Evolutionary conservation across 805 yeast genomes (phyloP).

Genomic region (Saccharomyces eubayanus): DNA sequence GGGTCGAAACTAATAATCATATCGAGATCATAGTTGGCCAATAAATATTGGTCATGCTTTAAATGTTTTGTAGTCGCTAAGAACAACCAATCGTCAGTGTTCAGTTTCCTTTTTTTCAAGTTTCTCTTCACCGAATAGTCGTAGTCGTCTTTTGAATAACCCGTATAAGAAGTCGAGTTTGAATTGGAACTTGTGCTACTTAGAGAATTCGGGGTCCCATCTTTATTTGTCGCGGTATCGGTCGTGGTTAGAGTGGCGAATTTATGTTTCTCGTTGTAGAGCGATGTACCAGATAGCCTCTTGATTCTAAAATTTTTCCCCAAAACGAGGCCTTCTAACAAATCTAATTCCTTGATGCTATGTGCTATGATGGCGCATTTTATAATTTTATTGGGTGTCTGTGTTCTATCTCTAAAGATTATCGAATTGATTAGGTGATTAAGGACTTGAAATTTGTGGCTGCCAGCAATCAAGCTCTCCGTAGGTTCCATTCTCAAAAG

Average conservation of each 20-base stretch:
- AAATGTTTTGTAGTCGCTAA: constrained; percentile 41
- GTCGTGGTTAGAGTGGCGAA: constrained; percentile 2
- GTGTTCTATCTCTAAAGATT: constrained; percentile 11
- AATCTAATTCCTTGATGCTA: constrained; percentile 60
- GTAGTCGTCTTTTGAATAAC: constrained; percentile 23
- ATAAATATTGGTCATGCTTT: constrained; percentile 25
- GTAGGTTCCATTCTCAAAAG: constrained; percentile 58
- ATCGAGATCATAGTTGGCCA: constrained; percentile 34
- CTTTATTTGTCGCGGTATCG: constrained; percentile 5
- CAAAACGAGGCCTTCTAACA: constrained; percentile 68
- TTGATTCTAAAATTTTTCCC: constrained; percentile 61
- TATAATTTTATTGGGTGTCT: constrained; percentile 4
- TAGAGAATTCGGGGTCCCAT: constrained; percentile 7
- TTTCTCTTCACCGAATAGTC: constrained; percentile 16
- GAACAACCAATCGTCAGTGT: constrained; percentile 32
- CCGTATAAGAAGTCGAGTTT: constrained; percentile 10
- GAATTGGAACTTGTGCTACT: constrained; percentile 1
- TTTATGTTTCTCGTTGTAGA: constrained; percentile 35
- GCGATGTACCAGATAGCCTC: constrained; percentile 58
- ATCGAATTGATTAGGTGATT: constrained; percentile 35
- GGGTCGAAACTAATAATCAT: constrained; percentile 45
- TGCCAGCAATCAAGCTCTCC: constrained; percentile 41
- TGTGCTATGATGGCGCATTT: constrained; percentile 44
- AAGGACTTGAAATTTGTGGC: constrained; percentile 53
- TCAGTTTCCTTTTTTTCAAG: constrained; percentile 8